phyloP scores from a whole-genome alignment of 192 early-diverging fungal species.

The Pilaira anomala region DNA sequence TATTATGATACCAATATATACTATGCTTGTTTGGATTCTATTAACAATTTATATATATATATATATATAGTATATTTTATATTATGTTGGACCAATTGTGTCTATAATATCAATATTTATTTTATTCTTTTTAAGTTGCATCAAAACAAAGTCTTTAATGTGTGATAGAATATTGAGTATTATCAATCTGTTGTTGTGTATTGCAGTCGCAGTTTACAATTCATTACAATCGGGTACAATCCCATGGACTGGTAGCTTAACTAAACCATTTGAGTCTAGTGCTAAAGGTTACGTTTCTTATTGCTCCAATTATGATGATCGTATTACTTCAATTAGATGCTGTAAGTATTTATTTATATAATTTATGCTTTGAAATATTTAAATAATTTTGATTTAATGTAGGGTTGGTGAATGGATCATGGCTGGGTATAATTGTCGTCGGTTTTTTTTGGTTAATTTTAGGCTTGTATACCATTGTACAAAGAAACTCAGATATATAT shows the following conservation, averaged over 20 bases:
- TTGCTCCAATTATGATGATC: conserved; percentile 3
- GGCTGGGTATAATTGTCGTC: conserved; percentile 7
- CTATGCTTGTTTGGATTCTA: neutral
- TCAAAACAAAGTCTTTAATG: neutral
- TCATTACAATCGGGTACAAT: conserved; percentile 1
- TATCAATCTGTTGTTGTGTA: neutral
- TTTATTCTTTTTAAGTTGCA: neutral
- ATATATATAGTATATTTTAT: conserved; percentile 9
- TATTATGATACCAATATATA: neutral
- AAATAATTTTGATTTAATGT: neutral
- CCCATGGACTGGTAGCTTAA: conserved; percentile 1
- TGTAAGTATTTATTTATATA: conserved; percentile 5
- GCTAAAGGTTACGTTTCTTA: conserved; percentile 1
- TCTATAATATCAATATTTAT: neutral
- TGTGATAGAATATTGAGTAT: conserved; percentile 1
- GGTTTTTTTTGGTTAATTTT: conserved; percentile 12
- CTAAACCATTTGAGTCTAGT: neutral
- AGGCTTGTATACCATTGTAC: conserved; percentile 9
- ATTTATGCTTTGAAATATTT: neutral
- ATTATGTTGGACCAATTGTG: conserved; percentile 15
- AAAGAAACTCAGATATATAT: conserved; percentile 5
- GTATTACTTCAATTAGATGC: conserved; percentile 8
- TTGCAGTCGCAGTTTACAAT: conserved; percentile 11
- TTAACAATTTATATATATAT: neutral
- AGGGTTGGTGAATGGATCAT: conserved; percentile 16